Base-by-base conservation (phyloP, 805 yeast species). In the Babjeviella inositovora region DNA sequence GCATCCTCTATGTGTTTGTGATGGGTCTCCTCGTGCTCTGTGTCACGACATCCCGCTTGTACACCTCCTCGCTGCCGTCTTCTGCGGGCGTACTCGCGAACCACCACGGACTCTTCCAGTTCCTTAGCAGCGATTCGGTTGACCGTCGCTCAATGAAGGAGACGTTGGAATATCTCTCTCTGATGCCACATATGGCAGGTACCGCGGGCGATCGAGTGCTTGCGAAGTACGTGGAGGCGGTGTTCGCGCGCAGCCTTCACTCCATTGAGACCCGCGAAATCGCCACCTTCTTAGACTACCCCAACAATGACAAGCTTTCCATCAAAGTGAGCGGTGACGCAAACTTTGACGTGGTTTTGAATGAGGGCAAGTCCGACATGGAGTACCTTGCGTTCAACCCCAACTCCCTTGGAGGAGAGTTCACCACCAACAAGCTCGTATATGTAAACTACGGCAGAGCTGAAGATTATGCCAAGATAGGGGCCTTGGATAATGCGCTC, bases 121-220 rank as follows among this genome's bases (percentile, higher is more conserved):
- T 62, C 22, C 53, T 76, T 6, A 50, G 52, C 15, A 43, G 47
- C n/a, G 56, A 62, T 20, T 41, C 32, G 21, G 52, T 80, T 15
- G 76, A 70, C 36, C 43, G 56, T 5, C 58, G 63, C 13, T 44
- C 65, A 12, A 53, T 87, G 44, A 71, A 71, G 35, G 71, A 66
- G 21, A 69, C 72, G 31, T 38, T 76, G 27, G 76, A 77, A 33
- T 80, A 79, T 35, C 40, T 82, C 13, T 70, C 85, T 14, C 63
- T 77, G 6, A 68, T 82, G 70, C 82, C 93, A 3, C 96, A 84
- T 41, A 47, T 75, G 32, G 70, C 95, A 0, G 97, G 97, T 3
- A 74, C 96, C 3, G 64, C 69, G 9, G 97, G 93, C 11, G 95
- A 82, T 43, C 45, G 69, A 28, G 62, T 87, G 0, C 47, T 84